Percentiles rank a stretch among this genome's conserved stretches.
Conservation (phyloP, 2,329 filamentous ascomycete species). For the Fusarium albosuccineum region DNA sequence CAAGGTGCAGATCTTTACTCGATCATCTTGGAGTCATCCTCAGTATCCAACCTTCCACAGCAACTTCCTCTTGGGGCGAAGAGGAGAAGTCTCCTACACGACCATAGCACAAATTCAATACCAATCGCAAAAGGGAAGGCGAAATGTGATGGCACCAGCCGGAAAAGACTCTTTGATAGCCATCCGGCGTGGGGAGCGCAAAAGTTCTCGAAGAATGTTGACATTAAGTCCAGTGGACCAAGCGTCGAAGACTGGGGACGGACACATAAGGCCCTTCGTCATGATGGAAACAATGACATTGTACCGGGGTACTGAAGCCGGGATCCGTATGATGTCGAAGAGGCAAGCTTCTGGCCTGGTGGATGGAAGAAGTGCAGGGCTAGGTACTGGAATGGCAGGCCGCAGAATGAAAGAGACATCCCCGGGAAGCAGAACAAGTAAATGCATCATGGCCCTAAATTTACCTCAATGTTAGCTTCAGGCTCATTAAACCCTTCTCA, state of each 20-base stretch:
- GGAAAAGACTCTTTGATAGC: slow-evolving; percentile 10
- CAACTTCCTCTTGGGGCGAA: slow-evolving; percentile 43
- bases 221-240: slow-evolving; percentile 9
- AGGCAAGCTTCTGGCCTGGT: background rate
- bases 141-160: slow-evolving; percentile 19
- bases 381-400: background rate
- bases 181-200: slow-evolving; percentile 23
- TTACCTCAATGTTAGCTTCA: no score
- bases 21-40: slow-evolving; percentile 14
- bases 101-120: slow-evolving; percentile 19
- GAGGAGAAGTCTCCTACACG: slow-evolving; percentile 19
- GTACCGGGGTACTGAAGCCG: slow-evolving; percentile 12
- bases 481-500: no score
- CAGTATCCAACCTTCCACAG: slow-evolving; percentile 16
- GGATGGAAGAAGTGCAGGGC: background rate
- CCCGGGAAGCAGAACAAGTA: no score
- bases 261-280: slow-evolving; percentile 24
- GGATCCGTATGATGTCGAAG: background rate
- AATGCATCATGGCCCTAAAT: no score
- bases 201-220: slow-evolving; percentile 41
- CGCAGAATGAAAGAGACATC: slow-evolving; percentile 8
- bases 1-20: slow-evolving; percentile 6
- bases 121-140: slow-evolving; percentile 44
- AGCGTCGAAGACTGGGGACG: slow-evolving; percentile 15
- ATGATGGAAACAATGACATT: slow-evolving; percentile 27